Conservation (phyloP, 1,284 basidiomycete genomes). For the Trichosporon ovoides region DNA sequence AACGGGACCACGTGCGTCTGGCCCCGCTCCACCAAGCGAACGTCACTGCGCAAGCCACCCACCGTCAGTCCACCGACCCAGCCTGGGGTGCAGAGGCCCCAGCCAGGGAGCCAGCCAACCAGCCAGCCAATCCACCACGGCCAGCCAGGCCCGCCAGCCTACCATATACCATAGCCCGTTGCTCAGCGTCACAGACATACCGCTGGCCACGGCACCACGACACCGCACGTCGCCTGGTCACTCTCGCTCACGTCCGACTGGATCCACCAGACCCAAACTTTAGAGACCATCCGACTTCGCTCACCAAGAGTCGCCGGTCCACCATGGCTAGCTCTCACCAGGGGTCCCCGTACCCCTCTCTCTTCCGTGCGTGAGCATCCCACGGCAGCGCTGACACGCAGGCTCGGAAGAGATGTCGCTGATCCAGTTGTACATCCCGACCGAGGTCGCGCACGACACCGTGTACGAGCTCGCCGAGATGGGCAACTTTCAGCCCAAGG, state of each 20-base stretch:
- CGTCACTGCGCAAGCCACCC: not conserved
- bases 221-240: not conserved
- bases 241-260: not conserved
- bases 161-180: not conserved
- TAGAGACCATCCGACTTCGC: not conserved
- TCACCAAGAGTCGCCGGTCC: constrained; percentile 2
- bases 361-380: constrained; percentile 63
- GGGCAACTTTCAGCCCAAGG: constrained; percentile 95
- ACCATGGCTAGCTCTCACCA: constrained; percentile 20
- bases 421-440: constrained; percentile 95
- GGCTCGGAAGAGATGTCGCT: constrained; percentile 96
- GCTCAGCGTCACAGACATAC: constrained; percentile 1
- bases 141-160: not conserved
- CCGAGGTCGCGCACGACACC: constrained; percentile 94
- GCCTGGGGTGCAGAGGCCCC: not conserved
- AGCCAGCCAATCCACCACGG: no score
- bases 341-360: constrained; percentile 59
- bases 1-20: not conserved
- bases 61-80: not conserved
- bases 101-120: not conserved
- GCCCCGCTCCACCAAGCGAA: not conserved
- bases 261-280: not conserved
- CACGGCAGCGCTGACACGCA: constrained; percentile 38
- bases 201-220: not conserved
- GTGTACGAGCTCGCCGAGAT: constrained; percentile 92